Percentiles rank a stretch among this genome's conserved stretches.
These are phyloP conservation scores for Flaveria ramosissima DNA, from an alignment of 129 eudicot genomes.

Conservation along the genomic window DNA sequence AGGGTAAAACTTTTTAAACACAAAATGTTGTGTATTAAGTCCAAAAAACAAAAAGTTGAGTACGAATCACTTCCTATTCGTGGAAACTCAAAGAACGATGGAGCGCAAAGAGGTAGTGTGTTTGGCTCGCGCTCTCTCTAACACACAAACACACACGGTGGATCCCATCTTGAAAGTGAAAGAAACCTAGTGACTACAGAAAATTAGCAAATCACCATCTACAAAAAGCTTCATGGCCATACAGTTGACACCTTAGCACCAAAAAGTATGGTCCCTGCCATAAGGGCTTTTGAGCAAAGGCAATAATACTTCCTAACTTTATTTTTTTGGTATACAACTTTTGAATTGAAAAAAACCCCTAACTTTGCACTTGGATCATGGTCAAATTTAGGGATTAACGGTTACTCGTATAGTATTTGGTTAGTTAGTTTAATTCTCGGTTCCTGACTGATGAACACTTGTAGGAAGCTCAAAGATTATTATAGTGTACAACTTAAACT, in stretches of 20 bases:
- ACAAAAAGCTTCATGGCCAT: conserved; percentile 36
- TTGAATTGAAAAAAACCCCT: background rate
- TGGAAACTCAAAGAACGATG: no score
- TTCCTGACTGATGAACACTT: background rate
- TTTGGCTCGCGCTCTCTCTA: no score
- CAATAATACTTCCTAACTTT: conserved; percentile 38
- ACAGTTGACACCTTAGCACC: conserved; percentile 30
- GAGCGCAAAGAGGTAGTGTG: no score
- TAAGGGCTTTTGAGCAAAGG: conserved; percentile 38
- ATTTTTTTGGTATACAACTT: conserved; percentile 23
- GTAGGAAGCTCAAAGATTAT: background rate
- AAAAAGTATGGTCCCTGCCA: conserved; percentile 31
- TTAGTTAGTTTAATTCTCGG: background rate
- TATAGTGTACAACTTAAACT: background rate
- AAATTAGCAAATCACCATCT: conserved; percentile 29
- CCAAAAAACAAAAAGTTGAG: background rate
- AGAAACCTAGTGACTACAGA: conserved; percentile 4
- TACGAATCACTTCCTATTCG: no score
- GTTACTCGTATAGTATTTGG: background rate
- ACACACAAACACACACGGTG: no score
- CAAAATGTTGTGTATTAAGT: background rate
- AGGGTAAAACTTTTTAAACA: background rate
- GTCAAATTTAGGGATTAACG: background rate
- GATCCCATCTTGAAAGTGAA: conserved; percentile 22
- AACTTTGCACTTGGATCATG: background rate